Conservation (phyloP, 202 grass and related monocot species). For the Musa balbisiana region DNA sequence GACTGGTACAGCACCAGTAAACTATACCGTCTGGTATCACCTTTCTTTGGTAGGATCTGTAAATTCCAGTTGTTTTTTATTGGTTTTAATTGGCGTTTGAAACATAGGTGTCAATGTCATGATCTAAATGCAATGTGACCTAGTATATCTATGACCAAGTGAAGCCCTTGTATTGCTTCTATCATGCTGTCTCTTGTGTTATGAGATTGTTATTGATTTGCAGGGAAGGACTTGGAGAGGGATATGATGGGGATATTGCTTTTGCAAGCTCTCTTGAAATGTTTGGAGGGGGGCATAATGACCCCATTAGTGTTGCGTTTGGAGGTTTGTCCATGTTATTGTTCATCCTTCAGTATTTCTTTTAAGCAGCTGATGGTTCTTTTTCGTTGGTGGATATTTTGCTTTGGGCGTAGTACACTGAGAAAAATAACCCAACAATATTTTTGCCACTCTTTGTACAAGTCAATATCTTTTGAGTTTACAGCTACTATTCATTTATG, state of each 20-base stretch:
- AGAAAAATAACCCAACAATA: not conserved
- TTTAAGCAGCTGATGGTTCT: not conserved
- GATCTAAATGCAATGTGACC: not conserved
- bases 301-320: constrained; percentile 94
- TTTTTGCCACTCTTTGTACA: constrained; percentile 4
- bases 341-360: not conserved
- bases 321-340: constrained; percentile 54
- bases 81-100: no score
- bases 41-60: no score
- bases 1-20: no score
- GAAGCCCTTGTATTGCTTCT: not conserved
- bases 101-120: not conserved
- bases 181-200: not conserved
- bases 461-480: not conserved
- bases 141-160: no score
- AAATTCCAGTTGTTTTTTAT: no score
- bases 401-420: not conserved
- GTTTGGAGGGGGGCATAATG: constrained; percentile 98
- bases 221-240: constrained; percentile 95
- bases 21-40: no score
- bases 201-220: constrained; percentile 23
- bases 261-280: constrained; percentile 89
- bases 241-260: constrained; percentile 94
- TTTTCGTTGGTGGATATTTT: not conserved
- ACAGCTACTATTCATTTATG: not conserved